Evolutionary conservation across 2,329 filamentous ascomycete species (phyloP), one percentile per base, ranked within the genome.

Genomic region (Botryotinia globosa): DNA sequence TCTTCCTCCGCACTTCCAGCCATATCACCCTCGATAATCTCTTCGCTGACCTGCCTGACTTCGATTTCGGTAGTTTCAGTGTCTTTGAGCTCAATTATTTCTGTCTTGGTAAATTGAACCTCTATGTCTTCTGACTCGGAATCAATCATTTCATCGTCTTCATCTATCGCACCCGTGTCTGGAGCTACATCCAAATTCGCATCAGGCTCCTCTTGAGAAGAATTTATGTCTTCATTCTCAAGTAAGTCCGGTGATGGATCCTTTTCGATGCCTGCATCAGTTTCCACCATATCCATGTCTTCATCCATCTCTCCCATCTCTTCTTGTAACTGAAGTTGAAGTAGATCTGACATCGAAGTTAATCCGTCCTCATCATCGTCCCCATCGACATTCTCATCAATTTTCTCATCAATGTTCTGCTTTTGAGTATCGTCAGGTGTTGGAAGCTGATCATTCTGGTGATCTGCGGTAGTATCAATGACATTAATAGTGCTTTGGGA

Each of bases 371-470:
- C n/a, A 10, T 56, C 65, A 68, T 61, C 10, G 22, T 59, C 39
- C 14, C 67, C 25, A 16, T 56, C 44, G 48, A 54, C 7, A 8
- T 37, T 22, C 44, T 45, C 44, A 45, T 45, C 18, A 22, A 22
- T 22, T 7, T 48, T 22, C 44, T 22, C 44, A 48, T 48, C 45
- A 25, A 25, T 25, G 20, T 48, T 48, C 42, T 32, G 37, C 54
- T 61, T 61, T 65, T 71, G 67, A n/a, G 68, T 73, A 32, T 73
- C 59, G n/a, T 61, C 68, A 6, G 67, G 61, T 12, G 72, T 71
- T 16, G 32, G 59, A n/a, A 66, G 72, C 42, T 73, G 71, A 22
- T 25, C 42, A 32, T 58, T 73, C 6, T 25, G 14, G 48, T 51
- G 25, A n/a, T 48, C 67, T 42, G n/a, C 51, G 42, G 51, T 18